A percentile compares a stretch with the other conserved stretches of the same genome.
Evolutionary conservation across 2,329 filamentous ascomycete species (phyloP).

Genomic region (Aspergillus luchuensis): DNA sequence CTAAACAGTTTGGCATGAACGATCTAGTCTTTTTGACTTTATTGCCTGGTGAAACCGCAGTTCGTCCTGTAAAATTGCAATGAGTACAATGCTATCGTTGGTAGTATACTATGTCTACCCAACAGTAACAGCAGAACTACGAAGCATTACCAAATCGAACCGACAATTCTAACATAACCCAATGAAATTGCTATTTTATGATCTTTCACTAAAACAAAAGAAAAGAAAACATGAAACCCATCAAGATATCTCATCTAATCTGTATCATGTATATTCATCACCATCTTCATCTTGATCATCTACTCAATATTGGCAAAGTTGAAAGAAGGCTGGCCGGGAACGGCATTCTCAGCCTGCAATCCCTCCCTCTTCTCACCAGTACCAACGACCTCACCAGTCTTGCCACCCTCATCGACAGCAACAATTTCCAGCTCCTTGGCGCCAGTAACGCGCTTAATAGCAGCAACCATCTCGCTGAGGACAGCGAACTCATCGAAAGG

Average conservation of each 20-base stretch:
- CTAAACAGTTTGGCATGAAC: not conserved
- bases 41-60: too few relatives aligned
- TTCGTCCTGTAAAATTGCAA: not conserved
- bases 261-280: not conserved
- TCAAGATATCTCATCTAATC: not conserved
- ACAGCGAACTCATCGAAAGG: constrained; percentile 81
- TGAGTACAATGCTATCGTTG: not conserved
- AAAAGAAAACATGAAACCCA: not conserved
- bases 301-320: constrained; percentile 75
- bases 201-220: constrained; percentile 1
- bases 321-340: constrained; percentile 81
- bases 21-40: too few relatives aligned
- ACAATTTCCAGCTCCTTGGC: constrained; percentile 73
- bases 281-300: not conserved
- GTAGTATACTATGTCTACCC: too few relatives aligned
- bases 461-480: constrained; percentile 74
- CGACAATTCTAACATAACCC: constrained; percentile 8
- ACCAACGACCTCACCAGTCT: constrained; percentile 47
- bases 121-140: too few relatives aligned
- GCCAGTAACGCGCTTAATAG: constrained; percentile 74
- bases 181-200: constrained; percentile 12
- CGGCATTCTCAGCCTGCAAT: constrained; percentile 70
- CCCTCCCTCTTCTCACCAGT: constrained; percentile 59
- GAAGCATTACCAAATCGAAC: not conserved
- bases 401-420: constrained; percentile 62